phyloP scores from a whole-genome alignment of 192 early-diverging fungal species.

The Glomus cerebriforme region DNA sequence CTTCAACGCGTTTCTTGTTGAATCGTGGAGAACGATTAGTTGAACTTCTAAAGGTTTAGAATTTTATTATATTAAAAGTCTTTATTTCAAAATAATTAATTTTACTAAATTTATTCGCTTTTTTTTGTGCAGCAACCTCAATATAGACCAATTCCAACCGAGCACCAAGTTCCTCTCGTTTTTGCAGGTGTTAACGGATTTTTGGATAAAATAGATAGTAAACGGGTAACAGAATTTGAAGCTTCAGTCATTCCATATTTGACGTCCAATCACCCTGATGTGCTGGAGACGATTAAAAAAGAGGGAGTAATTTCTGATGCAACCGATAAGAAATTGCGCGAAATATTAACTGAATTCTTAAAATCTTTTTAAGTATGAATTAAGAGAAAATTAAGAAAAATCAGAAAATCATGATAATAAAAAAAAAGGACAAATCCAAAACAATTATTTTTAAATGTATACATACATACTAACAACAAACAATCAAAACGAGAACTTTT shows the following conservation, averaged over 20 bases:
- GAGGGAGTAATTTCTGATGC: slow-evolving; percentile 87
- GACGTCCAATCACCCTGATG: slow-evolving; percentile 83
- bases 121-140: slow-evolving; percentile 77
- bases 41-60: slow-evolving; percentile 83
- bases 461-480: no score
- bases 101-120: not conserved
- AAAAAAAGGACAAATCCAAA: no score
- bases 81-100: not conserved
- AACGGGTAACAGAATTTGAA: slow-evolving; percentile 94
- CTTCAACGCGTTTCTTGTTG: slow-evolving; percentile 98
- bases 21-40: slow-evolving; percentile 99
- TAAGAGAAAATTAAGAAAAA: not conserved
- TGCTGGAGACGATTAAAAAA: slow-evolving; percentile 88
- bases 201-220: slow-evolving; percentile 97
- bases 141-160: slow-evolving; percentile 93
- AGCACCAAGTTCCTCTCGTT: slow-evolving; percentile 97
- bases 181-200: slow-evolving; percentile 99
- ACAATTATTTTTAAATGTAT: no score
- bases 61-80: not conserved
- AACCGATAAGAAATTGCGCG: slow-evolving; percentile 90
- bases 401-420: not conserved
- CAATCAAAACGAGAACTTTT: no score
- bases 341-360: slow-evolving; percentile 76
- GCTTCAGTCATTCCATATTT: slow-evolving; percentile 86
- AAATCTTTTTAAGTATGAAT: slow-evolving; percentile 70